phyloP scores from a whole-genome alignment of 1,284 basidiomycete species.

The Chalciporus sp. region DNA sequence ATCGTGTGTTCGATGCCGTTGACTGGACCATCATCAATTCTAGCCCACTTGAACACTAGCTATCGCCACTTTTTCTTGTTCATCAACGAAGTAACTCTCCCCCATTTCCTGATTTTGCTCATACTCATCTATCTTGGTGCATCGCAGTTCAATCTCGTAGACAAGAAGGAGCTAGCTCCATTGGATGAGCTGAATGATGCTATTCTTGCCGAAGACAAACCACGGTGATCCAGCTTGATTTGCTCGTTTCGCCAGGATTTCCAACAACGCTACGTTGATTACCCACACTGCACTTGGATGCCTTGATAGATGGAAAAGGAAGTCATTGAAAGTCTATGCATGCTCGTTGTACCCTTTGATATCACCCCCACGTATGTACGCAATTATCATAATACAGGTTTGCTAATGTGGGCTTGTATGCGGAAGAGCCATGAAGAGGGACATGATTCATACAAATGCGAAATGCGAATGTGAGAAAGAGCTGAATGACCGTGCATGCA shows the following conservation, averaged over 20 bases:
- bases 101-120: neutral
- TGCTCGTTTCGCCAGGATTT: neutral
- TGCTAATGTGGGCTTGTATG: conserved; percentile 6
- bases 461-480: neutral
- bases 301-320: neutral
- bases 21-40: conserved; percentile 1
- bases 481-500: neutral
- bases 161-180: conserved; percentile 95
- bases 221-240: conserved; percentile 34
- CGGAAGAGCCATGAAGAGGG: neutral
- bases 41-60: conserved; percentile 98
- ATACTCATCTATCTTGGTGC: conserved; percentile 5
- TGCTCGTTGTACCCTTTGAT: conserved; percentile 11
- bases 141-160: conserved; percentile 89
- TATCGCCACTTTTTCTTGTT: conserved; percentile 99
- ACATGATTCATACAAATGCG: conserved; percentile 2
- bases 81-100: conserved; percentile 79
- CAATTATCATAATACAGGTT: conserved; percentile 10
- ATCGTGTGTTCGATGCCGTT: neutral
- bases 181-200: conserved; percentile 96
- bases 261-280: neutral
- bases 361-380: conserved; percentile 14
- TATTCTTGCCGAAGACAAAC: conserved; percentile 84
- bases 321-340: neutral
- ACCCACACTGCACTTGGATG: neutral